Base-by-base conservation (phyloP, 2,329 filamentous ascomycete species). In the Metarhizium sp. region DNA sequence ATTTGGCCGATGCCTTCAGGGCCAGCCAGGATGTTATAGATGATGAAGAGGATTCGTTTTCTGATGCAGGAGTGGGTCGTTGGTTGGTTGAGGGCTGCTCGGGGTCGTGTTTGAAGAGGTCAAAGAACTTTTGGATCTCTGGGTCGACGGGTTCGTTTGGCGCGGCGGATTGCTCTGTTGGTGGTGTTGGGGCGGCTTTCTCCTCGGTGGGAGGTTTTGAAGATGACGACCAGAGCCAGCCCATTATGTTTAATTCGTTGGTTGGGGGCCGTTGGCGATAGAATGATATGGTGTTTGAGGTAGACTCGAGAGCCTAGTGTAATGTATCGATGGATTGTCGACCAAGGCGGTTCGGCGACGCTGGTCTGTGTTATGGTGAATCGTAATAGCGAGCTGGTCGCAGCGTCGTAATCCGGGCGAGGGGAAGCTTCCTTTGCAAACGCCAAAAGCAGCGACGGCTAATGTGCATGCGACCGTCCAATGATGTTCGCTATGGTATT, bases 191-290 rank as follows among this genome's bases (percentile, higher is more conserved):
- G 43, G 60, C 54, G 40, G 62, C 60, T 47, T 61, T 40, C 14
- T 62, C 47, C 18, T 66, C 59, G 60, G 68, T 67, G 16, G 72
- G 58, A 16, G 71, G 58, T 16, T 30, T 25, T 10, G 70, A 63
- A n/a, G 69, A 59, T 6, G 71, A 73, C 57, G 78, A 73, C 80
- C 81, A 85, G 59, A 84, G 72, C 82, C 82, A 86, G 60, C 81
- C 81, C 82, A 86, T 86, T 59, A 55, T 71, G 62, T 59, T 45
- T 52, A 47, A 20, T 25, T 8, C 10, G 8, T 25, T 20, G 16
- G 18, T 16, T 45, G 18, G 16, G 51, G 18, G 42, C 11, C 7
- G 32, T 34, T 34, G 4, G 32, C 32, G 32, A 34, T 2, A 7
- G 10, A 34, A 11, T 4, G 32, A 11, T 34, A 6, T 11, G n/a